phyloP scores from a whole-genome alignment of 768 basidiomycete genomes.

The Gloeopeniophorella convolvens region DNA sequence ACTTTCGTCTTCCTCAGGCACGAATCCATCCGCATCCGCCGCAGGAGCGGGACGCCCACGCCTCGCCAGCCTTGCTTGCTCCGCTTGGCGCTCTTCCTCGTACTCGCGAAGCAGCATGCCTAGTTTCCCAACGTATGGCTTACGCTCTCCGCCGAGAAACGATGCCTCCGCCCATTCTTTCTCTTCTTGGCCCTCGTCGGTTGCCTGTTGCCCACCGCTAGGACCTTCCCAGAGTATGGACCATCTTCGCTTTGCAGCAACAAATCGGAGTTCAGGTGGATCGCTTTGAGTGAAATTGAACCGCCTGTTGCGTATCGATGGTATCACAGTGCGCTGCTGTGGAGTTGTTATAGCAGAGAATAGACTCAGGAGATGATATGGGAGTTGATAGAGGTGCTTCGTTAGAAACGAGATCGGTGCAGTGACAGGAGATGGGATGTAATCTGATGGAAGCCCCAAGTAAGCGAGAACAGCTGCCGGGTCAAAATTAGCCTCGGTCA shows the following conservation, averaged over 20 bases:
- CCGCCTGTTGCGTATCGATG: slow-evolving; percentile 66
- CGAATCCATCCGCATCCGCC: slow-evolving; percentile 38
- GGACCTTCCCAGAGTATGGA: slow-evolving; percentile 66
- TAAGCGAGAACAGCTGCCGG: slow-evolving; percentile 35
- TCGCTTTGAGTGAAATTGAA: slow-evolving; percentile 50
- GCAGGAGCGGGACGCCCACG: slow-evolving; percentile 32
- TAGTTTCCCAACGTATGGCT: slow-evolving; percentile 62
- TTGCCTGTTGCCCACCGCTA: slow-evolving; percentile 38
- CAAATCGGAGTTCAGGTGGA: slow-evolving; percentile 51
- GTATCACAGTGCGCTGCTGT: slow-evolving; percentile 56
- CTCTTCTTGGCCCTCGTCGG: slow-evolving; percentile 59
- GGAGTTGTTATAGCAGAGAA: slow-evolving; percentile 45
- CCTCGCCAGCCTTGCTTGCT: slow-evolving; percentile 45
- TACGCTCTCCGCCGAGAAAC: slow-evolving; percentile 49
- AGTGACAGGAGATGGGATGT: slow-evolving; percentile 51
- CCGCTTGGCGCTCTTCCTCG: slow-evolving; percentile 72
- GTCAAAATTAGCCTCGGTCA: slow-evolving; percentile 8
- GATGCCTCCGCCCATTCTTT: slow-evolving; percentile 56
- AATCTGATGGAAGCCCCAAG: slow-evolving; percentile 52
- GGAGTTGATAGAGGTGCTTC: slow-evolving; percentile 53
- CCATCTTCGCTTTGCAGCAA: slow-evolving; percentile 51
- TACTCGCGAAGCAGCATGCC: slow-evolving; percentile 60
- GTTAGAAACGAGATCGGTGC: slow-evolving; percentile 60
- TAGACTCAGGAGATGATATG: slow-evolving; percentile 49
- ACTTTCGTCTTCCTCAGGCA: slow-evolving; percentile 63